Conservation (phyloP, 2,329 filamentous ascomycete genomes). For the Arachnomyces sp. region DNA sequence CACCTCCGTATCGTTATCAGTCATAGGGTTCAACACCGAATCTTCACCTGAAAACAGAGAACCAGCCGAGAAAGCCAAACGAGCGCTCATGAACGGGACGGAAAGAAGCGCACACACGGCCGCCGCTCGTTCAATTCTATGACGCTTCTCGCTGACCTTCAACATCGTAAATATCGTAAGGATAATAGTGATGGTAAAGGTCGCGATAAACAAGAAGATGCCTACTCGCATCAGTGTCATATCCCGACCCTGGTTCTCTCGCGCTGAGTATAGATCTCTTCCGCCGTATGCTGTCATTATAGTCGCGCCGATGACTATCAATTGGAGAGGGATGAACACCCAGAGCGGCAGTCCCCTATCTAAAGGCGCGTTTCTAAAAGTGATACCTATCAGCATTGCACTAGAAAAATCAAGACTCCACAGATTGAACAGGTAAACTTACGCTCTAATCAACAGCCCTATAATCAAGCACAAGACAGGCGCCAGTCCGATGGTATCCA, state of each 20-base stretch:
- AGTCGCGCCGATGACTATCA: slow-evolving; percentile 11
- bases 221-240: slow-evolving; percentile 12
- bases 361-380: slow-evolving; percentile 11
- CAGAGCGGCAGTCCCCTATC: slow-evolving; percentile 11
- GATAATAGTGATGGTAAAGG: slow-evolving; percentile 7
- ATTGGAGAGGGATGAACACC: slow-evolving; percentile 11
- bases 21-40: slow-evolving; percentile 10
- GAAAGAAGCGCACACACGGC: slow-evolving; percentile 9
- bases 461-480: slow-evolving; percentile 11
- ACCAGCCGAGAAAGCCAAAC: slow-evolving; percentile 11
- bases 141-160: slow-evolving; percentile 9
- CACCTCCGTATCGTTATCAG: slow-evolving; percentile 7
- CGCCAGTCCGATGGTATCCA: slow-evolving; percentile 13
- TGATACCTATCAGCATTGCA: background rate
- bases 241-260: slow-evolving; percentile 7
- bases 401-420: background rate
- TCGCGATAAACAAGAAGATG: slow-evolving; percentile 10
- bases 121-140: slow-evolving; percentile 10
- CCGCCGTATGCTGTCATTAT: slow-evolving; percentile 14
- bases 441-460: slow-evolving; percentile 12
- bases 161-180: slow-evolving; percentile 9
- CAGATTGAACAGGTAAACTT: slow-evolving; percentile 1
- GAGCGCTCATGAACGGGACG: slow-evolving; percentile 11
- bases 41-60: slow-evolving; percentile 10
- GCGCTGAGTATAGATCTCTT: slow-evolving; percentile 10